These are phyloP conservation scores for Phytopythium helicoides DNA, from an alignment of 352 stramenopile genomes.

Conservation along the genomic window DNA sequence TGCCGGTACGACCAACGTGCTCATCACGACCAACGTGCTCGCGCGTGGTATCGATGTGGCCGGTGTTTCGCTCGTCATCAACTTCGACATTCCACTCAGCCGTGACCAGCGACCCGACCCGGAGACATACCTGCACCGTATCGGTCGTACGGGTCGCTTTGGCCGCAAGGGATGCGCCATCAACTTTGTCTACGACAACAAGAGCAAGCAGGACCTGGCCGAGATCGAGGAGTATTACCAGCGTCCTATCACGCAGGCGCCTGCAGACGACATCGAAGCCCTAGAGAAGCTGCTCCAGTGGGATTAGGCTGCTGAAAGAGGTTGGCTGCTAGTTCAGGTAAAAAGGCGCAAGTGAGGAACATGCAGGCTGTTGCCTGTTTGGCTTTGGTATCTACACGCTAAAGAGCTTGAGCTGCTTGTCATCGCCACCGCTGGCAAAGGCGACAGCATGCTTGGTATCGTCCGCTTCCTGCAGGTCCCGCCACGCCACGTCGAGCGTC, in stretches of 20 bases:
- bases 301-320: conserved; percentile 58
- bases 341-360: too few species aligned
- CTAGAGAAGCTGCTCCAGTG: conserved; percentile 84
- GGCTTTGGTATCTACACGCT: conserved; percentile 52
- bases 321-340: too few species aligned
- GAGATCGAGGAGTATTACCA: conserved; percentile 85
- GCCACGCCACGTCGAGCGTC: conserved; percentile 63
- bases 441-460: conserved; percentile 20
- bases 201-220: conserved; percentile 80
- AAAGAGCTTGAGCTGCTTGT: conserved; percentile 88
- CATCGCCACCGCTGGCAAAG: conserved; percentile 77
- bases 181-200: conserved; percentile 88
- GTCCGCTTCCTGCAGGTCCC: conserved; percentile 22
- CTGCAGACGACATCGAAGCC: conserved; percentile 79
- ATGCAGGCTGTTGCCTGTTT: conserved; percentile 2
- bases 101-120: conserved; percentile 85
- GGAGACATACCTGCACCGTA: conserved; percentile 97
- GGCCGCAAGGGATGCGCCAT: conserved; percentile 90
- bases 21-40: conserved; percentile 98
- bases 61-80: conserved; percentile 97
- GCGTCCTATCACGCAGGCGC: conserved; percentile 66
- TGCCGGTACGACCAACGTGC: conserved; percentile 93
- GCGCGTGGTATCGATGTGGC: conserved; percentile 97
- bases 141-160: conserved; percentile 93
- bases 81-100: conserved; percentile 96